Percentiles rank a stretch among this genome's conserved stretches.
Conservation (phyloP, 2,329 filamentous ascomycete genomes). For the Pseudogymnoascus sp. region DNA sequence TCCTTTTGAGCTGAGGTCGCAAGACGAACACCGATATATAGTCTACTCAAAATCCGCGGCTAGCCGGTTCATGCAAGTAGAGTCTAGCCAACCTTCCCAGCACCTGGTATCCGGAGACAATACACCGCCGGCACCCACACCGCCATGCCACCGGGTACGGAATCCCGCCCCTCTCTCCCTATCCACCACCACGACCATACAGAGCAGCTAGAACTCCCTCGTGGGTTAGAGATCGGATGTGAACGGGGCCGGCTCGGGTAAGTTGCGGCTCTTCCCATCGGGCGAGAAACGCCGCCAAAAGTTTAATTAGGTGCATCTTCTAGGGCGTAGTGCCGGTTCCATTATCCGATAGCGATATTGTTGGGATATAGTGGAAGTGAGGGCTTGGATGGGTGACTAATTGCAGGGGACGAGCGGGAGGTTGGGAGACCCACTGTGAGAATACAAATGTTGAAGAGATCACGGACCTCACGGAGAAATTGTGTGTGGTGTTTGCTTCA, state of each 20-base stretch:
- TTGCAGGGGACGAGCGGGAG: not conserved
- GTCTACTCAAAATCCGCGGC: not conserved
- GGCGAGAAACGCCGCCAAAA: not conserved
- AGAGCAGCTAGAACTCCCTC: not conserved
- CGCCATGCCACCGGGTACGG: not conserved
- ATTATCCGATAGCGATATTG: not conserved
- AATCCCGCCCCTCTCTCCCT: not conserved
- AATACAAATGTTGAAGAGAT: too few species aligned
- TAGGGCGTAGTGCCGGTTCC: not conserved
- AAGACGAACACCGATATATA: not conserved
- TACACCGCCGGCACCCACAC: not conserved
- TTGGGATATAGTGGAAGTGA: not conserved
- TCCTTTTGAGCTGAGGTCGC: too few species aligned
- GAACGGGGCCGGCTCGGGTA: not conserved
- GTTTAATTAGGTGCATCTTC: not conserved
- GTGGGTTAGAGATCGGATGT: not conserved
- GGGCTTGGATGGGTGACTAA: not conserved
- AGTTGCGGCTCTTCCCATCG: not conserved
- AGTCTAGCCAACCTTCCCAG: not conserved
- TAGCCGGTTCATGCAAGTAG: not conserved
- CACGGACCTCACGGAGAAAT: too few species aligned
- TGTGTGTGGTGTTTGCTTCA: too few species aligned
- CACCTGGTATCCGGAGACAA: not conserved
- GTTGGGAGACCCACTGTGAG: not conserved
- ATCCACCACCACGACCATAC: not conserved